These are phyloP conservation scores for Psidium guajava DNA, from an alignment of 345 rosid genomes.

Conservation along the genomic window DNA sequence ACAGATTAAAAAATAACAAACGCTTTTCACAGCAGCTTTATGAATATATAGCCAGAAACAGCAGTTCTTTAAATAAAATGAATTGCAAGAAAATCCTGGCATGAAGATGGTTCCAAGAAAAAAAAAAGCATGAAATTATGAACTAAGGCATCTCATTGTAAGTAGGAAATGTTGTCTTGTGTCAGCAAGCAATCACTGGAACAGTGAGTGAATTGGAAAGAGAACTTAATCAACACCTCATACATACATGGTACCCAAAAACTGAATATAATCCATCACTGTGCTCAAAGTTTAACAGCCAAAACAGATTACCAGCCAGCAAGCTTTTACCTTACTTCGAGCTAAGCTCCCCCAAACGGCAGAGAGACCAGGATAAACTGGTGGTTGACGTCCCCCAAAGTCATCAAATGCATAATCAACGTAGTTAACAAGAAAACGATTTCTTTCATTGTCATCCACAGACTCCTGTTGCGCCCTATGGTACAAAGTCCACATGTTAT, in stretches of 20 bases:
- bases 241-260: not conserved
- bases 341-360: slow-evolving; percentile 99
- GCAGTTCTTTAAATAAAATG: not conserved
- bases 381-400: slow-evolving; percentile 97
- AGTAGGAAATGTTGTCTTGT: not conserved
- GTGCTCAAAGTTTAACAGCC: not conserved
- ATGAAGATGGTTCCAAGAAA: not conserved
- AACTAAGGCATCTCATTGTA: not conserved
- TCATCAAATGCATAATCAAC: slow-evolving; percentile 98
- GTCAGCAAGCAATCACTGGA: not conserved
- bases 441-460: slow-evolving; percentile 91
- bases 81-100: not conserved
- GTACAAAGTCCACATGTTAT: slow-evolving; percentile 1
- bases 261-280: not conserved
- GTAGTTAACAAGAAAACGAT: slow-evolving; percentile 85
- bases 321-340: slow-evolving; percentile 75
- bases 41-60: not conserved
- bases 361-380: slow-evolving; percentile 95
- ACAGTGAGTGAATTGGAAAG: not conserved
- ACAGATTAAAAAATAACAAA: too few relatives aligned
- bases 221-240: not conserved
- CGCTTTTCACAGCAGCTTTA: not conserved
- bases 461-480: slow-evolving; percentile 98
- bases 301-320: not conserved
- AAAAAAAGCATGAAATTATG: not conserved